Evolutionary conservation across 2,329 filamentous ascomycete genomes (phyloP), one percentile per base, ranked within the genome.

Genomic region (Ceratocystis destructans): DNA sequence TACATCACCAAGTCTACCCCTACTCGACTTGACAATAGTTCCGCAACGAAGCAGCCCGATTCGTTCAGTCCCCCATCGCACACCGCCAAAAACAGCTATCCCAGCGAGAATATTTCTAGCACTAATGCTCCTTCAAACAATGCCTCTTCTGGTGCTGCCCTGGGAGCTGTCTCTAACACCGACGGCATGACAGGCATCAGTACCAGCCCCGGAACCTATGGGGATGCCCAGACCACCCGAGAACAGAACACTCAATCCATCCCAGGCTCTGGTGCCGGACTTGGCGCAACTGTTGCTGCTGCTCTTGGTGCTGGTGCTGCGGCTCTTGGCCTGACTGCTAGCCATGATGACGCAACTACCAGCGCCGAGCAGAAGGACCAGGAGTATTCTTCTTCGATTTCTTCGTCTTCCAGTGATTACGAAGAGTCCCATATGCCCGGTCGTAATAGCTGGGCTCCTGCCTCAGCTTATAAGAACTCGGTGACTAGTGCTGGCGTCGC

Each of bases 271-370:
- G 55, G 64, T n/a, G 61, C n/a, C 5, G 67, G 67, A 55, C 37
- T 68, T 44, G 64, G 61, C 8, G 64, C 64, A 17, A 66, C 61
- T 46, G 55, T 68, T 62, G 61, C 64, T 53, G 53, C 61, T 64
- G 61, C 64, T 28, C 41, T 68, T n/a, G 50, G 67, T 64, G 64
- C 67, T 15, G 67, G 67, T 41, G 67, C 64, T 53, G 64, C 67
- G 17, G 64, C 67, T 17, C 53, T 68, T 33, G 67, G 67, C 8
- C 25, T 68, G 45, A 46, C 61, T 6, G 33, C 45, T 17, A 68
- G 61, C 41, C 67, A 68, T 25, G 61, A 66, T 25, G 64, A 66
- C 1, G 15, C 61, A n/a, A n/a, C 20, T 25, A 37, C 37, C 10
- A 41, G 37, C 37, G 37, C 37, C 3, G 10, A 55, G 50, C 28